Base-by-base conservation (phyloP, 768 basidiomycete species). In the Sporobolomyces pararoseus region DNA sequence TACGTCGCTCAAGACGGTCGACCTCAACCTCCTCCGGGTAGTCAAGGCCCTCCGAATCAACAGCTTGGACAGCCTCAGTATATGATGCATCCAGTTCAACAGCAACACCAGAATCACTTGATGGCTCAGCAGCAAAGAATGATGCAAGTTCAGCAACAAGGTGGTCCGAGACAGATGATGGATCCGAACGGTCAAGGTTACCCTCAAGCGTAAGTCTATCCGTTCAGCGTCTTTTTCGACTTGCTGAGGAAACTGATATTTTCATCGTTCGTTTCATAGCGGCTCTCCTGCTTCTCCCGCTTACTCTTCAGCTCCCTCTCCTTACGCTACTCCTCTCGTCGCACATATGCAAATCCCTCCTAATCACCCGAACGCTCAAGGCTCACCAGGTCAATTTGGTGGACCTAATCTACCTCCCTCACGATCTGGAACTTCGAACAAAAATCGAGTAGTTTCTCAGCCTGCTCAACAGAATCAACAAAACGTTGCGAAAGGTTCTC, bases 251-350 rank as follows among this genome's bases (percentile, higher is more conserved):
- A 29, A 27, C 54, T 49, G 39, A 31, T 13, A 19, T 9, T 44
- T 16, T 10, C 44, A 12, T 12, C 39, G 39, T 17, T 17, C 39
- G 17, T 42, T 55, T 27, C 61, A n/a, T n/a, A 69, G 67, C 17
- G 67, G 61, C 21, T 73, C 72, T 31, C 68, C 72, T 31, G 72
- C 68, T 6, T 70, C 72, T 12, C 68, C 68, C 10, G 57, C 65
- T 27, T 69, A 69, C 52, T 66, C 68, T 31, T 62, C 46, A 21
- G 60, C 59, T 12, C 63, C 66, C 13, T 73, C 65, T 2, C 63
- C 66, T 21, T 67, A 65, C 53, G 47, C 68, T 4, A 66, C 65
- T 1, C 72, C 68, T 13, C 65, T 58, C 52, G 46, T 59, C 19
- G 46, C 63, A 2, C 63, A 68, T 25, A 59, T 66, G 64, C 59